Conservation (phyloP, 2,329 filamentous ascomycete genomes). For the Monosporascus sp. region DNA sequence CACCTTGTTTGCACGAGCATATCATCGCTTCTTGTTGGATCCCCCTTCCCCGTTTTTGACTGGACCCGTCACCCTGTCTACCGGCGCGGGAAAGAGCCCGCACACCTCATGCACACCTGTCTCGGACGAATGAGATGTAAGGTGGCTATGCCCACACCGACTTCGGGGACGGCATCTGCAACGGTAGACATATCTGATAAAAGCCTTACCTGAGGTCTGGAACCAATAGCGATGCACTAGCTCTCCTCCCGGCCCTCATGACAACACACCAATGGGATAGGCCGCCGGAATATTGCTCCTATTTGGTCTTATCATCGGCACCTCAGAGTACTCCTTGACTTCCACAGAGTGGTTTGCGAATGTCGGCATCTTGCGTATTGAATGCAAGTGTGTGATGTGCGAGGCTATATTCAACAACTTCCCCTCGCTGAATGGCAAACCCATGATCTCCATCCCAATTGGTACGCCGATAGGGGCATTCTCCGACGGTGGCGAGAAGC, state of each 20-base stretch:
- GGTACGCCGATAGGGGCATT: constrained; percentile 54
- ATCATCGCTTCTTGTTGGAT: no score
- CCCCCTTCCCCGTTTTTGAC: no score
- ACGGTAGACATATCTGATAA: no score
- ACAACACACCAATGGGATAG: constrained; percentile 44
- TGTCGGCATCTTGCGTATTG: constrained; percentile 40
- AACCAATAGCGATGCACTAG: neutral
- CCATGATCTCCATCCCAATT: constrained; percentile 60
- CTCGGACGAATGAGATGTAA: no score
- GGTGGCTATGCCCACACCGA: no score
- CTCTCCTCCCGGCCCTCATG: constrained; percentile 1
- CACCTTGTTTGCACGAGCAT: no score
- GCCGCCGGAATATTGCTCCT: constrained; percentile 32
- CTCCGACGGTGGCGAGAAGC: constrained; percentile 42
- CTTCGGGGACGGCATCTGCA: no score
- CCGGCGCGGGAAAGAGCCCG: no score
- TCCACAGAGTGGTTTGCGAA: constrained; percentile 38
- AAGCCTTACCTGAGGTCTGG: neutral
- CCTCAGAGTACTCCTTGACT: constrained; percentile 31
- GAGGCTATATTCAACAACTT: constrained; percentile 50
- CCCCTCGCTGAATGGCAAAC: constrained; percentile 49
- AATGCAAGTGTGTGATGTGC: constrained; percentile 39
- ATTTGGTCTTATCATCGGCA: constrained; percentile 41
- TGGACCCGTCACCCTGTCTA: no score
- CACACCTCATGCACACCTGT: no score